Evolutionary conservation across 2,329 filamentous ascomycete genomes (phyloP).

Genomic region (Paraconiothyrium sp.): DNA sequence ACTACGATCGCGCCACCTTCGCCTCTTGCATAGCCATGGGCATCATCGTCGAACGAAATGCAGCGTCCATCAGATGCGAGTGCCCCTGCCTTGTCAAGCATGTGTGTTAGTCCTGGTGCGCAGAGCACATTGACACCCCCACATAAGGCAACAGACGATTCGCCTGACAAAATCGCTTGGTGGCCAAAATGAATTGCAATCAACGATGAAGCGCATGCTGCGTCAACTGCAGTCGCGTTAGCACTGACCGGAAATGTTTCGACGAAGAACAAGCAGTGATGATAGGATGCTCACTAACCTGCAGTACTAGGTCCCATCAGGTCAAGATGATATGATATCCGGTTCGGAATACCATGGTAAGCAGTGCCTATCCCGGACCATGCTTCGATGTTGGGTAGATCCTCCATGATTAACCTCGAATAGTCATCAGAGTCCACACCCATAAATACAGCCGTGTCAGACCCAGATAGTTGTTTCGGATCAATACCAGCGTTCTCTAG

Average conservation of each 20-base stretch:
- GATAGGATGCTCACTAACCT: not conserved
- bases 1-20: conserved; percentile 61
- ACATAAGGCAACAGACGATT: conserved; percentile 44
- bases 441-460: conserved; percentile 36
- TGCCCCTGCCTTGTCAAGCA: conserved; percentile 53
- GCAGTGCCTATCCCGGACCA: conserved; percentile 32
- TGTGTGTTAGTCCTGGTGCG: conserved; percentile 56
- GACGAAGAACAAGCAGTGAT: too few species aligned
- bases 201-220: conserved; percentile 37
- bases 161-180: conserved; percentile 37
- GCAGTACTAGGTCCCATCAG: conserved; percentile 35
- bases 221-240: conserved; percentile 26
- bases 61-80: conserved; percentile 54
- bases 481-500: conserved; percentile 51
- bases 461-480: conserved; percentile 22
- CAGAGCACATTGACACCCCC: conserved; percentile 48
- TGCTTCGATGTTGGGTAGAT: conserved; percentile 26
- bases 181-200: conserved; percentile 32
- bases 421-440: conserved; percentile 28
- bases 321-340: conserved; percentile 36
- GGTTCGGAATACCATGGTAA: conserved; percentile 27
- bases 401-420: conserved; percentile 26
- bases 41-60: conserved; percentile 59
- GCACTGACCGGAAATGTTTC: too few species aligned
- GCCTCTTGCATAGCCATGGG: conserved; percentile 71